phyloP scores from a whole-genome alignment of 2,329 filamentous ascomycete genomes.

The Penicillium sp. region DNA sequence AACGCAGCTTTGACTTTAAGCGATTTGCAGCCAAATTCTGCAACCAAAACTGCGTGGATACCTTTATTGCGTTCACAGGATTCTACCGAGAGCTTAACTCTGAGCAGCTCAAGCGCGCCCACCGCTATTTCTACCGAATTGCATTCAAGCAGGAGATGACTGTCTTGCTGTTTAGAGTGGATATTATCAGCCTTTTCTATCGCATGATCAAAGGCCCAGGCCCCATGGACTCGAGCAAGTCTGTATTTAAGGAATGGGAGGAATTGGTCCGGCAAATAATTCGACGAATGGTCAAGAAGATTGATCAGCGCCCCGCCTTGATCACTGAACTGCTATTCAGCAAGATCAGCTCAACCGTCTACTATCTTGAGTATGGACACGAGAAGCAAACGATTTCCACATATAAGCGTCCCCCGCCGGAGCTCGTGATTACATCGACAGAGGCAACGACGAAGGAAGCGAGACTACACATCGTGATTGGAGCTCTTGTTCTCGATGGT shows the following conservation, averaged over 20 bases:
- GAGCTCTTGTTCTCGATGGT: constrained; percentile 74
- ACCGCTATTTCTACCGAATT: constrained; percentile 89
- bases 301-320: constrained; percentile 79
- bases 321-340: constrained; percentile 93
- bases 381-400: constrained; percentile 70
- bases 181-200: constrained; percentile 84
- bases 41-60: constrained; percentile 81
- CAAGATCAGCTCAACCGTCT: constrained; percentile 78
- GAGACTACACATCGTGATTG: constrained; percentile 76
- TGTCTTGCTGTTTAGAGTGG: constrained; percentile 83
- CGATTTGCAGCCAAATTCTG: constrained; percentile 78
- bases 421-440: constrained; percentile 75
- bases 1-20: constrained; percentile 92
- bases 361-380: constrained; percentile 86
- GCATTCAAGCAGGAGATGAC: constrained; percentile 93
- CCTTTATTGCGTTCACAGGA: constrained; percentile 75
- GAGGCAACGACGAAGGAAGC: constrained; percentile 62
- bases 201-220: constrained; percentile 88
- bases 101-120: constrained; percentile 81
- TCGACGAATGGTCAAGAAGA: constrained; percentile 75
- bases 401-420: constrained; percentile 69
- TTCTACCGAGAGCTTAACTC: constrained; percentile 78
- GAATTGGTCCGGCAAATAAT: constrained; percentile 83
- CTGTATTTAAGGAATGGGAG: constrained; percentile 84
- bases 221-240: constrained; percentile 64